Base-by-base conservation (phyloP, 2,329 filamentous ascomycete genomes). In the Monosporascus sp. region DNA sequence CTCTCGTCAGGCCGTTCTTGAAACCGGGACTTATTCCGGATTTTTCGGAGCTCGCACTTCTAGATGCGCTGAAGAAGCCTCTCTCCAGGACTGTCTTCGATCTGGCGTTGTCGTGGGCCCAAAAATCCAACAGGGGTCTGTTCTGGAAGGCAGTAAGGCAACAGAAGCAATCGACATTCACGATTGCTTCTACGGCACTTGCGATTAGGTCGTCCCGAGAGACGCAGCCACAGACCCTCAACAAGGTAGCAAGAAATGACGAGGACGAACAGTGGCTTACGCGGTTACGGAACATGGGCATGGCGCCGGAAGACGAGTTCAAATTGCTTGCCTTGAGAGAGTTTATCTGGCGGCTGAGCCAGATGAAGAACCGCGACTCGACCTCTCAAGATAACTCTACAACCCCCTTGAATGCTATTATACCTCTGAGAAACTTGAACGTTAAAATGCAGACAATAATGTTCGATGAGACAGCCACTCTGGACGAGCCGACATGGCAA, bases 231-330 rank as follows among this genome's bases (percentile, higher is more conserved):
- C 81, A 79, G 61, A 76, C 83, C 9, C 71, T 94, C 27, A 79
- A 76, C 57, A 84, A 82, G 59, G 73, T 88, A 3, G 72, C 81
- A 1, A 92, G 85, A 65, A 96, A 92, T 60, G 91, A 96, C 8
- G 93, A 97, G 68, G 94, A 99, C 65, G 91, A 97, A 57, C 84
- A 91, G 60, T 97, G 94, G 92, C 75, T 99, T n/a, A 78, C 82
- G 15, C 88, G 90, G 58, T 73, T 99, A 47, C 83, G 89, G 49
- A 96, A 90, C 58, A 83, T 96, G 42, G 94, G 94, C 0, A 83
- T 99, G 75, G 75, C 79, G 1, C 65, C 78, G 1, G 92, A 97
- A 45, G 93, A 99, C 60, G 94, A 99, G 60, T 83, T 88, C 65
- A 97, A 99, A 68, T 74, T 99, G 2, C 74, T 97, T 37, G 88